Base-by-base conservation (phyloP, 1,284 basidiomycete genomes). In the Cryptococcus sp. region DNA sequence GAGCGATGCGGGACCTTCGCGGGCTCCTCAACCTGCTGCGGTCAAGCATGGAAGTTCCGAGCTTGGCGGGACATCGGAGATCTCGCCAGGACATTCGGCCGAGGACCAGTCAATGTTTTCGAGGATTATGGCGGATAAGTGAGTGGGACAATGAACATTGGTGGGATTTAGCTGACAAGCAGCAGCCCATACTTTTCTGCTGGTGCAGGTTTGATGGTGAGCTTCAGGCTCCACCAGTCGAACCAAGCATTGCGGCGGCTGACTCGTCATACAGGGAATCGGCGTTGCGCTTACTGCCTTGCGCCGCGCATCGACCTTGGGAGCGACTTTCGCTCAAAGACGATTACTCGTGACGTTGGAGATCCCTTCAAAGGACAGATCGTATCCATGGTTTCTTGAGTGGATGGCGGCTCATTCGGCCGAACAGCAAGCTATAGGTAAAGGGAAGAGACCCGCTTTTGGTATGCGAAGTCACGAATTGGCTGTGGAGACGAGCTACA, bases 351-450 rank as follows among this genome's bases (percentile, higher is more conserved):
- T 99, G 45, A 89, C 92, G 5, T 85, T 99, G 48, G 96, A 99
- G 80, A 93, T 99, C 66, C 92, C 91, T 51, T 97, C 94, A 69
- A 93, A 94, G 72, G 96, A 99, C 75, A 87, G 85, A 26, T 84
- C 94, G 2, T 98, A 99, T 76, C 89, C 92, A 39, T 99, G 96
- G 94, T 95, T 99, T 76, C 85, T 99, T 29, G 83, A 89, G 61
- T 99, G 96, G 96, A 93, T 99, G 90, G 87, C 93, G 3, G 64
- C 68, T 23, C 69, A 75, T 41, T 51, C 62, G 26, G 54, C 63
- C 8, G 29, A 34, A 34, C 29, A 34, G 8, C 29, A 34, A 34
- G 45, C 50, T 2, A 46, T 62, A 19, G 52, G 63, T 19, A 52
- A 59, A 23, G 67, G 72, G 1, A 47, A 69, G 8, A 41, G 58